These are phyloP conservation scores for Monilinia vaccinii-corymbosi DNA, from an alignment of 2,329 filamentous ascomycete genomes.

Conservation along the genomic window DNA sequence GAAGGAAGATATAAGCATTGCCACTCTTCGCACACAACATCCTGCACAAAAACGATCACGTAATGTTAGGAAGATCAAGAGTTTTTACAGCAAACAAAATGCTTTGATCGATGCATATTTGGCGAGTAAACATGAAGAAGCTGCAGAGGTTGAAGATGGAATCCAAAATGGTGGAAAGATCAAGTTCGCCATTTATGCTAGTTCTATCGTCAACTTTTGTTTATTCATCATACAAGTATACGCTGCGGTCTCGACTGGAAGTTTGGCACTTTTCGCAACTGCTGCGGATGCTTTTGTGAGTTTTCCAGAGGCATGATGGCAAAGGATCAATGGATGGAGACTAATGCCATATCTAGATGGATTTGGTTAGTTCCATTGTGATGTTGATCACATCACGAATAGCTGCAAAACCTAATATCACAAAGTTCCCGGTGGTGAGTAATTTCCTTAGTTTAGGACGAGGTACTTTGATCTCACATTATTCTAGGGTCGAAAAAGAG, in stretches of 20 bases:
- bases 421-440: constrained; percentile 7
- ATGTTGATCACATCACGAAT: constrained; percentile 81
- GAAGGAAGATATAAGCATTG: constrained; percentile 30
- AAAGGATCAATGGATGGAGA: background rate
- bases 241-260: constrained; percentile 75
- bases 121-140: constrained; percentile 46
- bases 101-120: constrained; percentile 44
- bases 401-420: constrained; percentile 55
- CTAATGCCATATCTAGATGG: constrained; percentile 1
- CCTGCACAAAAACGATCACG: constrained; percentile 32
- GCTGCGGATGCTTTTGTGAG: constrained; percentile 74
- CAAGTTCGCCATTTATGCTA: constrained; percentile 45
- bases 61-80: constrained; percentile 34
- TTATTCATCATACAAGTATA: constrained; percentile 80
- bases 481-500: constrained; percentile 37
- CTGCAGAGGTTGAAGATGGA: constrained; percentile 41
- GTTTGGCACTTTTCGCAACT: constrained; percentile 93
- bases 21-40: constrained; percentile 40
- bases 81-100: constrained; percentile 41
- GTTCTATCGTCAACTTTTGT: constrained; percentile 70
- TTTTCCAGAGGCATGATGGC: background rate
- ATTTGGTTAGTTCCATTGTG: constrained; percentile 81
- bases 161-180: constrained; percentile 10
- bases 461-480: background rate
- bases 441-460: background rate